phyloP scores from a whole-genome alignment of 257 asterid genomes.

The Nicotiana paniculata region DNA sequence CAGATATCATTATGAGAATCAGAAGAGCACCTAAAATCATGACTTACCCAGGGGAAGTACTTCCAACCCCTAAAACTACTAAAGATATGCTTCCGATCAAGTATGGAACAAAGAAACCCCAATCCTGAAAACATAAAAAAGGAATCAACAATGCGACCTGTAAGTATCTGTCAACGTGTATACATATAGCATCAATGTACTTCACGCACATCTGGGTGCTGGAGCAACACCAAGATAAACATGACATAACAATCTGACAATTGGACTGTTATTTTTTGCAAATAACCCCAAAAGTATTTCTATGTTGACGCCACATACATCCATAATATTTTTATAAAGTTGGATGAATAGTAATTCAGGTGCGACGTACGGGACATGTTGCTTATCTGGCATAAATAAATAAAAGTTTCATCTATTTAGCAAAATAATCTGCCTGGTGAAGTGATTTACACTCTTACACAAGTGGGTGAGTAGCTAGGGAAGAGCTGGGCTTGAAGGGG shows the following conservation, averaged over 20 bases:
- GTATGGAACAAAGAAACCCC: conserved; percentile 97
- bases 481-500: background rate
- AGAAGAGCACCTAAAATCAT: background rate
- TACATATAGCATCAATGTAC: background rate
- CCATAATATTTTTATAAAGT: background rate
- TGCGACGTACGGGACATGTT: background rate
- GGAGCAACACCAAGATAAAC: background rate
- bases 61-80: conserved; percentile 82
- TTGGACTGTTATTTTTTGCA: background rate
- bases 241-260: background rate
- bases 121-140: conserved; percentile 50
- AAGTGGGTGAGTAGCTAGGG: background rate
- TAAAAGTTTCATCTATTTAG: too few relatives aligned
- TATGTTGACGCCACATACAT: background rate
- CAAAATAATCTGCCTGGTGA: background rate
- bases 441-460: background rate
- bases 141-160: conserved; percentile 1
- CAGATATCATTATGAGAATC: background rate
- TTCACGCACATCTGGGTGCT: background rate
- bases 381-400: too few relatives aligned
- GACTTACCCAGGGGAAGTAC: conserved; percentile 86
- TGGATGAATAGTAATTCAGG: background rate
- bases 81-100: conserved; percentile 90
- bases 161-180: background rate
- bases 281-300: background rate